Base-by-base conservation (phyloP, 352 stramenopile genomes). In the Globisporangium recalcitrans region DNA sequence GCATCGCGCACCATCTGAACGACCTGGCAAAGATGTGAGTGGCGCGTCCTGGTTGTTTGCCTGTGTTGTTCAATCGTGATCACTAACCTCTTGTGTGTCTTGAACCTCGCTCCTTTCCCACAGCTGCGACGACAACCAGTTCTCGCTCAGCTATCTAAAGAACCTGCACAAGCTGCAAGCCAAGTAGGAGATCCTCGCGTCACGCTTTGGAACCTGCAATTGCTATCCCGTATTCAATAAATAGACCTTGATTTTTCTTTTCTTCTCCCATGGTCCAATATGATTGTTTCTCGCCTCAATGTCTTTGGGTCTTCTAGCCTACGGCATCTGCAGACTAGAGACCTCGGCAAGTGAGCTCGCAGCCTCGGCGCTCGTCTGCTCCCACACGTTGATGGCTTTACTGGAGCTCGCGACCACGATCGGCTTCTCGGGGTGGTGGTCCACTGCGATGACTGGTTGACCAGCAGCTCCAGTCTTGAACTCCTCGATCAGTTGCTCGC, bases 71-170 rank as follows among this genome's bases (percentile, higher is more conserved):
- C 14, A 14, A n/a, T 24, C 21, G 4, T 68, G 34, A 8, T 29
- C 19, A 61, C 29, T 64, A 21, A 51, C 58, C 59, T 61, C 55
- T 3, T 62, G 68, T 59, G 4, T 64, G 16, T 52, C 56, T 26
- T 65, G 13, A 60, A 26, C 16, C 11, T 63, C 24, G 8, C 0
- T 51, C 44, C 19, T 51, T 47, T 63, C 64, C 21, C 61, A 42
- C 51, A 93, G 84, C 63, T 95, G 87, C 54, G 85, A 95, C 72
- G 87, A 95, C 69, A 95, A 95, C 68, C 85, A 95, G 75, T 95
- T 92, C 72, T 88, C 87, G 40, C 81, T 95, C 52, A 90, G 80
- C 60, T 95, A 95, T 57, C 70, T 95, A 57, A 80, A 85, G 64
- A 85, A 80, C 53, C 75, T 87, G 64, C 80, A 76, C 78, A 73